Evolutionary conservation across 441 rosid genomes (phyloP).

Genomic region (Melianthus villosus): DNA sequence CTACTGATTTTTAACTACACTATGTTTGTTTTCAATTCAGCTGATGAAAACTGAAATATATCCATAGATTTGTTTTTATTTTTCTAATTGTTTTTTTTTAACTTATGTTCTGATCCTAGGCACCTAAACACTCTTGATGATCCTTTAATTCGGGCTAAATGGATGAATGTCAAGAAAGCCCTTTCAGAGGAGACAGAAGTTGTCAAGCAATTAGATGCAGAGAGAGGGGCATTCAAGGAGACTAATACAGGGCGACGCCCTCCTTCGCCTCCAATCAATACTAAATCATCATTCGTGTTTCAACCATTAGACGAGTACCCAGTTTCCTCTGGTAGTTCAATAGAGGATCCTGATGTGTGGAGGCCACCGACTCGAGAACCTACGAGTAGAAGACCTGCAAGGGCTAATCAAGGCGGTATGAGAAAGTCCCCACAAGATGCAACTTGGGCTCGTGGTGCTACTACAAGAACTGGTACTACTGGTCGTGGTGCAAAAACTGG

Average conservation of each 20-base stretch:
- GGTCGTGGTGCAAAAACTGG: conserved; percentile 62
- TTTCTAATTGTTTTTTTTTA: not conserved
- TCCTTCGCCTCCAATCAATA: conserved; percentile 71
- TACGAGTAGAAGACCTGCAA: conserved; percentile 50
- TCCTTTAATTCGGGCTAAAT: conserved; percentile 62
- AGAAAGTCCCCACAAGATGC: conserved; percentile 91
- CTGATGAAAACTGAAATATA: not conserved
- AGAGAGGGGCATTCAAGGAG: conserved; percentile 85
- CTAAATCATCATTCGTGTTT: conserved; percentile 76
- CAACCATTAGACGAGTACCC: conserved; percentile 95
- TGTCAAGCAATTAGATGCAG: conserved; percentile 85
- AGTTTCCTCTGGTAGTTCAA: conserved; percentile 56
- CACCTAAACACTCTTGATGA: conserved; percentile 75
- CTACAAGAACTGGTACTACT: conserved; percentile 39
- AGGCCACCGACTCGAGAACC: conserved; percentile 86
- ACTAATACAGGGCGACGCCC: conserved; percentile 53
- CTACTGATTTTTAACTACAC: too few relatives aligned
- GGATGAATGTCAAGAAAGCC: conserved; percentile 91
- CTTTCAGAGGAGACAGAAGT: conserved; percentile 80
- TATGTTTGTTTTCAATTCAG: too few relatives aligned
- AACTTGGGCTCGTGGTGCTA: conserved; percentile 65
- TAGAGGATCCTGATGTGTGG: conserved; percentile 99
- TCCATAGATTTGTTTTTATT: not conserved
- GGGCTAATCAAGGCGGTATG: conserved; percentile 65
- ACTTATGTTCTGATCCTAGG: conserved; percentile 23